A percentile compares a stretch with the other conserved stretches of the same genome.
Conservation (phyloP, 306 rosid species). For the Acacia acuminata region DNA sequence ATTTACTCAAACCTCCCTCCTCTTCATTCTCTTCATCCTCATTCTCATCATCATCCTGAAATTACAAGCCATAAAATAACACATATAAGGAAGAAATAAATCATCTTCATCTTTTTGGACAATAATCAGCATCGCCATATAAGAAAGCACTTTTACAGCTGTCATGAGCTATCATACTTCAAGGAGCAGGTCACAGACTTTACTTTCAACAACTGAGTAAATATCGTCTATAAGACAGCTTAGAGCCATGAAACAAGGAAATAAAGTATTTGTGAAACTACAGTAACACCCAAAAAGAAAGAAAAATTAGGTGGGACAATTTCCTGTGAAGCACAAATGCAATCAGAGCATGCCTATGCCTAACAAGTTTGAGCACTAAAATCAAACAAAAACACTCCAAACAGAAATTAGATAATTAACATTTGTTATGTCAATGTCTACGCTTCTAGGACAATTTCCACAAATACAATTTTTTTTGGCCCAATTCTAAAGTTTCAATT, state of each 20-base stretch:
- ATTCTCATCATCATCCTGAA: conserved; percentile 78
- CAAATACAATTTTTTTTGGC: background rate
- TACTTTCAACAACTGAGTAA: background rate
- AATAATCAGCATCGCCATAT: background rate
- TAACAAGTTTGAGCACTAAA: background rate
- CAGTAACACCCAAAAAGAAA: background rate
- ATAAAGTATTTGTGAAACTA: background rate
- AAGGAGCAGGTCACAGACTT: conserved; percentile 17
- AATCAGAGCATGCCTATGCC: background rate
- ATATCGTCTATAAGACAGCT: background rate
- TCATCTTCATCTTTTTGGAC: background rate
- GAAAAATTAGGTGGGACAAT: background rate
- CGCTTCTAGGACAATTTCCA: background rate
- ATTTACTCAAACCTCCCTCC: conserved; percentile 88
- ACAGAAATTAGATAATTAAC: background rate
- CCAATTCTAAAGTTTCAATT: background rate
- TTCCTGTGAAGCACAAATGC: background rate
- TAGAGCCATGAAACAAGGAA: background rate
- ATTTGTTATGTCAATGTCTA: background rate
- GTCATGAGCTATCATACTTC: conserved; percentile 11
- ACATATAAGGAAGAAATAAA: conserved; percentile 20
- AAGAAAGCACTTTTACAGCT: conserved; percentile 5
- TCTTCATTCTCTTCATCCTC: conserved; percentile 84
- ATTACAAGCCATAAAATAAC: conserved; percentile 23
- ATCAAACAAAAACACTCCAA: background rate